Base-by-base conservation (phyloP, 208 protist species). In the Angomonas ambiguus region DNA sequence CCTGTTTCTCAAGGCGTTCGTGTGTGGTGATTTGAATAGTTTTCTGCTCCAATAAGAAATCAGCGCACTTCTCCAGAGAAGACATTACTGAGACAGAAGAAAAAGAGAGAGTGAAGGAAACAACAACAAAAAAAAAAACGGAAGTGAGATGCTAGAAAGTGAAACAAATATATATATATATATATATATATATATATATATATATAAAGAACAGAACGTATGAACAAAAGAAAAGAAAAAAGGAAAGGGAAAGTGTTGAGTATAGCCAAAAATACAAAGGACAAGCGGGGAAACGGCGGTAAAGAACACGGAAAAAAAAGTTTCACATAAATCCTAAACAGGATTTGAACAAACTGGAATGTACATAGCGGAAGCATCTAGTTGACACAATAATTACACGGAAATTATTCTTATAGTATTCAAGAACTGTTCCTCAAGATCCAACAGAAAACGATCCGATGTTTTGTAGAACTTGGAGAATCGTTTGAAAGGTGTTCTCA, bases 1-100 rank as follows among this genome's bases (percentile, higher is more conserved):
- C 62, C 55, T 85, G 82, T 33, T 72, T 72, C 61, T 89, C 82
- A 24, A 88, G 60, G 1, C 72, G 74, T 65, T 91, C 88, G 55
- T 88, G 80, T 32, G 83, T 74, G 22, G 75, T 91, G 16, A 69
- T 63, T 69, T 90, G 79, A 32, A 92, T 68, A 1, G 80, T 81
- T 64, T 87, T 85, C 63, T 94, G 88, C 57, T 86, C 83, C 22
- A 94, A 70, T 53, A 94, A 65, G 16, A 72, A 76, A 62, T 94
- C 85, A 0, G 88, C 80, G 67, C 86, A 91, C 61, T 61, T 71
- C 20, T 88, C 66, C 27, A 94, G 66, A 22, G 84, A 83, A 0
- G 82, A 76, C 84, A 81, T 81, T 20, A 5, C 55, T 25, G 58
- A 27, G 42, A 20, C 5, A 38, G 32, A 13, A 24, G 38, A 65